Conservation (phyloP, 768 basidiomycete genomes). For the Ramaria rubella region DNA sequence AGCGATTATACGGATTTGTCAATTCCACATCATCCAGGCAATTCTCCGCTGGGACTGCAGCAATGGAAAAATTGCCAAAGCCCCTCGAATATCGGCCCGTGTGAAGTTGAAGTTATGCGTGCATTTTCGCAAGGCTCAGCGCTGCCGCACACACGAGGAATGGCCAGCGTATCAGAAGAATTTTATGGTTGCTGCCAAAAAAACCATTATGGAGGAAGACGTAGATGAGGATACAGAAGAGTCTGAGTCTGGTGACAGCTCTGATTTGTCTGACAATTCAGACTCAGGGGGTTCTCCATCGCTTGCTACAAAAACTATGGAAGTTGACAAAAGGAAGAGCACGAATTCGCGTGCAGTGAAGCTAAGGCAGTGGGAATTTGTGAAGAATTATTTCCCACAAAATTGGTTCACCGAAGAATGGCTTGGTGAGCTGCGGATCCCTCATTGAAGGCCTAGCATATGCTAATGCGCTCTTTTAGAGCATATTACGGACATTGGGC, state of each 20-base stretch:
- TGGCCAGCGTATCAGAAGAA: background rate
- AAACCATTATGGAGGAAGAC: background rate
- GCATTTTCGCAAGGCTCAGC: constrained; percentile 11
- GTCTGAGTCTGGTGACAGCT: background rate
- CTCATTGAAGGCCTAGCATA: background rate
- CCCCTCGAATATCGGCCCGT: background rate
- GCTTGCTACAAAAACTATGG: no score
- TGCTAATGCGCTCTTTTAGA: background rate
- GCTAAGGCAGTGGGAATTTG: background rate
- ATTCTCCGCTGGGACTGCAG: constrained; percentile 15
- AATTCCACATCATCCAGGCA: constrained; percentile 19
- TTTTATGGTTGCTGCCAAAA: background rate
- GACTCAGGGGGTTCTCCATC: no score
- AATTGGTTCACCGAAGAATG: constrained; percentile 15
- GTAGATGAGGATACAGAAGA: background rate
- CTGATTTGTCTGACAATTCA: background rate
- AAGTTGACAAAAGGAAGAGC: background rate
- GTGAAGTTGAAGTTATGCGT: background rate
- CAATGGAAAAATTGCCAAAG: background rate
- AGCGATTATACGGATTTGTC: constrained; percentile 13
- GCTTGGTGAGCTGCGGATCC: background rate
- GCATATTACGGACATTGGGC: constrained; percentile 13
- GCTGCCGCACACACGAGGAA: constrained; percentile 4
- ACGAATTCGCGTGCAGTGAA: background rate
- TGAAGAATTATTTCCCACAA: constrained; percentile 11